These are phyloP conservation scores for Lentinula sp. DNA, from an alignment of 768 basidiomycete species.

Conservation along the genomic window DNA sequence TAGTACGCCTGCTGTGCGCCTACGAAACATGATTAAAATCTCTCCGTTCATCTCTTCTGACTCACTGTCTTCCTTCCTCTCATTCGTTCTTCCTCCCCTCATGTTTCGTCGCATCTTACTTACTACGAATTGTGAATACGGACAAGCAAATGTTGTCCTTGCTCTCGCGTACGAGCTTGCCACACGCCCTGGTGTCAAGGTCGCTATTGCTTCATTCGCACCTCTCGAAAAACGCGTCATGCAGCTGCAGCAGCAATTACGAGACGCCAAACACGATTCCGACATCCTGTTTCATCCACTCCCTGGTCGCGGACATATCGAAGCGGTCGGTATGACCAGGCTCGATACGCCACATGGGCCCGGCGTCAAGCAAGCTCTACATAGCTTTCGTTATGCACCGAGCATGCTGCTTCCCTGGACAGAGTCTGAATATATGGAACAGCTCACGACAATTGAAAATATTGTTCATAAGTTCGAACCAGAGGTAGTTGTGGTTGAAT, in stretches of 20 bases:
- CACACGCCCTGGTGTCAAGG: neutral
- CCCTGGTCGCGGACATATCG: neutral
- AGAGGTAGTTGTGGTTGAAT: neutral
- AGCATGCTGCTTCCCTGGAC: slow-evolving; percentile 7
- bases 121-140: slow-evolving; percentile 6
- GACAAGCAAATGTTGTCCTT: slow-evolving; percentile 8
- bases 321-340: slow-evolving; percentile 3
- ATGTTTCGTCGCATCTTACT: slow-evolving; percentile 2
- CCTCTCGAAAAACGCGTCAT: slow-evolving; percentile 6
- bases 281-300: neutral
- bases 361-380: slow-evolving; percentile 1
- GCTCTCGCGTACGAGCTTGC: slow-evolving; percentile 7
- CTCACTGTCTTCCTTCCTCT: neutral
- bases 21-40: neutral
- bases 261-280: neutral
- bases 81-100: neutral
- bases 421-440: neutral
- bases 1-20: neutral
- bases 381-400: slow-evolving; percentile 2
- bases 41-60: neutral
- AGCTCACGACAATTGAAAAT: neutral
- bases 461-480: slow-evolving; percentile 4
- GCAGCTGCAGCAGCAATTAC: neutral
- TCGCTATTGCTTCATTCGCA: slow-evolving; percentile 6
- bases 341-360: slow-evolving; percentile 2